phyloP scores from a whole-genome alignment of 495 filamentous ascomycete genomes.

The Penicillium goetzii region DNA sequence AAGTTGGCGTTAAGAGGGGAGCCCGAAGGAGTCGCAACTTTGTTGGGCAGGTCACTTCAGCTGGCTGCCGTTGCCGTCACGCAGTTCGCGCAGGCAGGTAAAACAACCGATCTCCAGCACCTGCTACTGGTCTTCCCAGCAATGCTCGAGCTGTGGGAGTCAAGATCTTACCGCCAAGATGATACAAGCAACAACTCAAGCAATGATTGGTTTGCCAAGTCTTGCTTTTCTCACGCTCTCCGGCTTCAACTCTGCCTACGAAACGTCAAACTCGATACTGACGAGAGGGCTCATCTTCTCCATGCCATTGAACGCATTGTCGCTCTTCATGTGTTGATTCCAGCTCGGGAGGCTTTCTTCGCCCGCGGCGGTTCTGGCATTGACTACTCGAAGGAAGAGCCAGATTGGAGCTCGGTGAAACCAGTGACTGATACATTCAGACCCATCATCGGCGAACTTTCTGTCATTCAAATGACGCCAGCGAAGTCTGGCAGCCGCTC shows the following conservation, averaged over 20 bases:
- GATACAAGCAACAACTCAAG: conserved; percentile 45
- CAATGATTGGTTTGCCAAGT: conserved; percentile 46
- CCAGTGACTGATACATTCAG: conserved; percentile 48
- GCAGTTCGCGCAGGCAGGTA: conserved; percentile 39
- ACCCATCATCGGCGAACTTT: conserved; percentile 40
- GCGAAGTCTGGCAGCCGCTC: conserved; percentile 14
- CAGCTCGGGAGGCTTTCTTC: conserved; percentile 61
- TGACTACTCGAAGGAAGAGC: conserved; percentile 48
- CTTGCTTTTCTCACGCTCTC: conserved; percentile 45
- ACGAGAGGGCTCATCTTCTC: conserved; percentile 43
- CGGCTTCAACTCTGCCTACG: conserved; percentile 43
- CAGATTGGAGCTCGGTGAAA: conserved; percentile 50
- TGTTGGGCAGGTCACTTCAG: conserved; percentile 48
- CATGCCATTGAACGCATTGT: conserved; percentile 63
- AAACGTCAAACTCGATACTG: conserved; percentile 40
- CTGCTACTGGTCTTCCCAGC: conserved; percentile 45
- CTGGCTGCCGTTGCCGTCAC: conserved; percentile 41
- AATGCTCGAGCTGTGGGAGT: conserved; percentile 51
- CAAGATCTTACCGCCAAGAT: conserved; percentile 43
- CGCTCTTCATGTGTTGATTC: conserved; percentile 70
- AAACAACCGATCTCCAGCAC: conserved; percentile 47
- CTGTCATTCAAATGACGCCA: conserved; percentile 14
- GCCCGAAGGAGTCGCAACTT: conserved; percentile 49
- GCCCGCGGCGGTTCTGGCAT: conserved; percentile 49
- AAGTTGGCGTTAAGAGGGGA: conserved; percentile 53